Evolutionary conservation across 1,284 basidiomycete species (phyloP), one percentile per base, ranked within the genome.

Genomic region (Coniferiporia weirii): DNA sequence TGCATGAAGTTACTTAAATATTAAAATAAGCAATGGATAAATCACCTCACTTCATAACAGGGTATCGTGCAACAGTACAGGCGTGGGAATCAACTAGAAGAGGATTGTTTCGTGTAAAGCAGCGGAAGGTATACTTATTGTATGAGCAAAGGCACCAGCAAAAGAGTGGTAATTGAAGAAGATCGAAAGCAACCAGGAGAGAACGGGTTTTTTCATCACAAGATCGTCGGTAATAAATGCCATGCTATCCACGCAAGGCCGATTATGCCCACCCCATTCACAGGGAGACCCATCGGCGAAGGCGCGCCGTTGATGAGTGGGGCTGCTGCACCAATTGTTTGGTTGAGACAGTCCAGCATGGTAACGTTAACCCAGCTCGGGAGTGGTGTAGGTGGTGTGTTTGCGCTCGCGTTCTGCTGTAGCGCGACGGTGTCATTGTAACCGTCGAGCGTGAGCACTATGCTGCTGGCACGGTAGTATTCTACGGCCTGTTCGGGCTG

Each of bases 291-390:
- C 20, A 45, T 32, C 19, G 45, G 20, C 13, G 44, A 36, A 17
- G 43, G 22, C 36, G 64, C 67, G 4, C 66, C 61, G 32, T 63
- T 68, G n/a, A 76, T 55, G 7, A 77, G 69, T 1, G 74, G 75
- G 10, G 70, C 72, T 0, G 70, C 69, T 9, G 52, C 52, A 20
- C 72, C 76, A 54, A 81, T 78, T 13, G 79, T 81, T 46, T 71
- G 64, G 60, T 81, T 77, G 52, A 80, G 61, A 59, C 78, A 78
- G 34, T 69, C 59, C 50, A 81, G 65, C 50, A 79, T 61, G 2
- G 67, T 69, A 38, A 59, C 67, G 60, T 81, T 75, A 38, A 76
- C 64, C 43, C 69, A 72, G 12, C 67, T 67, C 4, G 74, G 77
- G 7, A 80, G 67, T 0, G 75, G 68, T 56, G 74, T 71, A 53